Percentiles rank a stretch among this genome's conserved stretches.
phyloP scores from a whole-genome alignment of 2,329 filamentous ascomycete species.

The Trichothecium sympodiale region DNA sequence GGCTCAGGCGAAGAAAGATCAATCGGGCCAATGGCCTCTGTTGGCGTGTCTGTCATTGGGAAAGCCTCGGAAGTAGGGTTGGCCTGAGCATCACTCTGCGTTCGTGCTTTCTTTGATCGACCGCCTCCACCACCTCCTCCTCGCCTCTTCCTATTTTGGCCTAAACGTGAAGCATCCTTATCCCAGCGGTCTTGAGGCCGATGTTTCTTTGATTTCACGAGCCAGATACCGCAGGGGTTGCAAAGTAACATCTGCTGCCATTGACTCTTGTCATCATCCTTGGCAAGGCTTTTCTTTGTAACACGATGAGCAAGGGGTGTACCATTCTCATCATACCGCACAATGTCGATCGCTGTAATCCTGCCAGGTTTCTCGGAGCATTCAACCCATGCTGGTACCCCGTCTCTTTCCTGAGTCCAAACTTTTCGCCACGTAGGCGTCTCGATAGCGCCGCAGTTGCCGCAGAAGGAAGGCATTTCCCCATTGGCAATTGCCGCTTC shows the following conservation, averaged over 20 bases:
- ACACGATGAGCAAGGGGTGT: constrained; percentile 59
- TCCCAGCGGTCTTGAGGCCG: constrained; percentile 79
- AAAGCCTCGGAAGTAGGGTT: constrained; percentile 43
- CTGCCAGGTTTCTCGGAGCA: constrained; percentile 62
- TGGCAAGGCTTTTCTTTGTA: constrained; percentile 61
- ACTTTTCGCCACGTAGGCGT: constrained; percentile 95
- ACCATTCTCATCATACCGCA: constrained; percentile 51
- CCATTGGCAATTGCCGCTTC: constrained; percentile 62
- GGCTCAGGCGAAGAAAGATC: constrained; percentile 18
- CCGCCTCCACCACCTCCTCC: constrained; percentile 25
- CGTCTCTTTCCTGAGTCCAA: constrained; percentile 66
- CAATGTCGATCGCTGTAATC: constrained; percentile 62
- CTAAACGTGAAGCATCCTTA: constrained; percentile 43
- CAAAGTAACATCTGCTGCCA: constrained; percentile 72
- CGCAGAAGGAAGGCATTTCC: constrained; percentile 77
- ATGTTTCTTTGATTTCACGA: constrained; percentile 77
- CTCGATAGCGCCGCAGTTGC: constrained; percentile 89
- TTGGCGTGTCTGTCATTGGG: constrained; percentile 22
- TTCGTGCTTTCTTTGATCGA: constrained; percentile 35
- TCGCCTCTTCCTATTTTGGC: constrained; percentile 39
- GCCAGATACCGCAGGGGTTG: constrained; percentile 94
- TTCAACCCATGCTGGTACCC: constrained; percentile 58
- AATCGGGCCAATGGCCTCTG: constrained; percentile 38
- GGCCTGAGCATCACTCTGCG: constrained; percentile 32
- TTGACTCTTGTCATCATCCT: constrained; percentile 49